Evolutionary conservation across 306 rosid genomes (phyloP), one percentile per base, ranked within the genome.

Genomic region (Prinsepia uniflora): DNA sequence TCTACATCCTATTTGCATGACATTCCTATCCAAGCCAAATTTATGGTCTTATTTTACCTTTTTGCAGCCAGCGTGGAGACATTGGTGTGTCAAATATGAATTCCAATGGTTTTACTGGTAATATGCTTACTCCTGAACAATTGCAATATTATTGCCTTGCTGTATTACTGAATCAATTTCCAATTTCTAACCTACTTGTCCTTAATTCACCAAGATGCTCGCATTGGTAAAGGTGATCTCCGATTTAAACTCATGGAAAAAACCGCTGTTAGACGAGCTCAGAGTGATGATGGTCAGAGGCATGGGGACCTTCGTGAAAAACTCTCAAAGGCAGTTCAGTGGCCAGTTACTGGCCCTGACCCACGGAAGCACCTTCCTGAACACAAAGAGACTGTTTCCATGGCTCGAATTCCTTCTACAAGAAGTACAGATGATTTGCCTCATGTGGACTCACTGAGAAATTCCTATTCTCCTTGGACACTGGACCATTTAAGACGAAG

Each of bases 221-320:
- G 44, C 74, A 76, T 94, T 78, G 84, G 83, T 43, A 86, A 81
- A 86, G 85, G 86, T 68, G 99, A 94, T 77, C 99, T 94, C 19
- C 95, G 96, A 18, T 75, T 81, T 76, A 94, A 91, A 80, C 96
- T 94, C 74, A 80, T 89, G 87, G 84, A 48, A 68, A 94, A 91
- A 82, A 83, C 76, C 81, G 85, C 88, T 39, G 72, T 65, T n/a
- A 79, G 85, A 80, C 79, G 72, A 24, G 69, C 78, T 62, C 84
- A 79, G 43, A 78, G 85, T 72, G 76, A 79, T 65, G 83, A 81
- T 15, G 79, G 64, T 76, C 81, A 67, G 76, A 84, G 85, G 82
- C 83, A 65, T 19, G 71, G 73, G 18, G 99, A 94, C 70, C 97
- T 94, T 50, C 95, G 99, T 54, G 97, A 91, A 78, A 94, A 89